phyloP scores from a whole-genome alignment of 352 stramenopile genomes.

The Globisporangium camurandrum region DNA sequence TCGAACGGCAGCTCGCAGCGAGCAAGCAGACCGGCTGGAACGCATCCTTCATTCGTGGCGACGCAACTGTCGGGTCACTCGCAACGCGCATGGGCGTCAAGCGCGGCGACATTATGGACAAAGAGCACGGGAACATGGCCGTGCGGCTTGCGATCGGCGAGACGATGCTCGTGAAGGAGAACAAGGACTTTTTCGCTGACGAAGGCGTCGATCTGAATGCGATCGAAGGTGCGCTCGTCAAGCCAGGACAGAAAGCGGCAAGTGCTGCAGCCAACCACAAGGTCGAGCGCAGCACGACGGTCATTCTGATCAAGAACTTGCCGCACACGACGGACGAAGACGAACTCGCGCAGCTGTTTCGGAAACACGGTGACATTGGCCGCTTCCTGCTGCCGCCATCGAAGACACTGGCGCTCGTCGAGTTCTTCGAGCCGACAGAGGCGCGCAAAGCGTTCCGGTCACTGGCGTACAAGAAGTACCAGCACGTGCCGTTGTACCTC shows the following conservation, averaged over 20 bases:
- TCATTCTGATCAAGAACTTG: constrained; percentile 98
- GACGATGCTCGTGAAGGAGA: constrained; percentile 97
- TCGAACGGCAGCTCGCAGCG: constrained; percentile 79
- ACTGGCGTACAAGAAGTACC: constrained; percentile 98
- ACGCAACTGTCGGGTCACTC: constrained; percentile 71
- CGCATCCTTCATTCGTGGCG: constrained; percentile 85
- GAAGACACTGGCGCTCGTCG: constrained; percentile 93
- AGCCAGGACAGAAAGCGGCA: constrained; percentile 23
- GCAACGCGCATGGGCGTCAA: constrained; percentile 86
- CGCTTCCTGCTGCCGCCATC: constrained; percentile 90
- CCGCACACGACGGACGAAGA: constrained; percentile 91
- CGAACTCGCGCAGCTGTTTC: constrained; percentile 94
- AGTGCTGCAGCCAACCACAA: constrained; percentile 37
- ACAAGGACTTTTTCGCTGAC: constrained; percentile 94
- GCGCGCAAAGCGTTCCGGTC: constrained; percentile 94
- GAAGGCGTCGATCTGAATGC: constrained; percentile 93
- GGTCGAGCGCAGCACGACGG: constrained; percentile 89
- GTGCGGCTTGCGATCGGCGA: constrained; percentile 97
- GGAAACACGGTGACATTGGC: constrained; percentile 80
- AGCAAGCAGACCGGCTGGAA: constrained; percentile 91
- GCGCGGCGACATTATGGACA: constrained; percentile 92
- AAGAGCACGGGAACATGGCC: constrained; percentile 94
- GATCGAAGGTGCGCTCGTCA: constrained; percentile 82
- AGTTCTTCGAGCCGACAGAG: constrained; percentile 93
- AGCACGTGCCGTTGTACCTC: constrained; percentile 97